Percentiles rank a stretch among this genome's conserved stretches.
Conservation (phyloP, 2,329 filamentous ascomycete genomes). For the Aspergillus hortae region DNA sequence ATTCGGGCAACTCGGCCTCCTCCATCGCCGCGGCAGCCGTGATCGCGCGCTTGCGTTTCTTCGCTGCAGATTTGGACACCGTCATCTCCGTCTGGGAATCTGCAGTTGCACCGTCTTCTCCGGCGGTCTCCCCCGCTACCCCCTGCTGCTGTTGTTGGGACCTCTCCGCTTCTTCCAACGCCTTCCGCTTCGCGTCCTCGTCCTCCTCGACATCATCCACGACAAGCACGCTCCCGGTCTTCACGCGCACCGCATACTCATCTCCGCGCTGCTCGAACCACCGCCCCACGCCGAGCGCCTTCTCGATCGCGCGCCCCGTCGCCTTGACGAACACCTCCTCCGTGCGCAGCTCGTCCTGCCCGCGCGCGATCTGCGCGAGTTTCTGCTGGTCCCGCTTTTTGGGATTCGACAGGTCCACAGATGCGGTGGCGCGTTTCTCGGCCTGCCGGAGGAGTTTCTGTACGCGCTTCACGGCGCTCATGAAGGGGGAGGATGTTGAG, state of each 20-base stretch:
- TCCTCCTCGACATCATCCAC: slow-evolving; percentile 58
- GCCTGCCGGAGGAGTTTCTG: slow-evolving; percentile 53
- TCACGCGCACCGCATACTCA: slow-evolving; percentile 49
- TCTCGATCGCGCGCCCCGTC: slow-evolving; percentile 57
- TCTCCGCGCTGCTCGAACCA: slow-evolving; percentile 54
- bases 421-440: slow-evolving; percentile 49
- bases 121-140: slow-evolving; percentile 10
- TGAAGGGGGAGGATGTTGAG: slow-evolving; percentile 52
- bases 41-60: slow-evolving; percentile 28
- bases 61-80: slow-evolving; percentile 18
- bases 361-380: slow-evolving; percentile 28
- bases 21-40: slow-evolving; percentile 20
- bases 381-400: slow-evolving; percentile 30
- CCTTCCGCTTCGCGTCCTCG: slow-evolving; percentile 26
- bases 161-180: slow-evolving; percentile 22
- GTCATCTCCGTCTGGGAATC: not conserved
- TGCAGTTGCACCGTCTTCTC: slow-evolving; percentile 13
- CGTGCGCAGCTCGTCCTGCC: slow-evolving; percentile 30
- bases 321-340: slow-evolving; percentile 58
- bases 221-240: slow-evolving; percentile 54
- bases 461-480: slow-evolving; percentile 58
- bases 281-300: slow-evolving; percentile 52
- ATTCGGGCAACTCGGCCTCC: slow-evolving; percentile 41
- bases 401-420: slow-evolving; percentile 34
- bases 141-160: slow-evolving; percentile 15